These are phyloP conservation scores for Arachis hypogaea DNA, from an alignment of 306 rosid species.

Conservation along the genomic window DNA sequence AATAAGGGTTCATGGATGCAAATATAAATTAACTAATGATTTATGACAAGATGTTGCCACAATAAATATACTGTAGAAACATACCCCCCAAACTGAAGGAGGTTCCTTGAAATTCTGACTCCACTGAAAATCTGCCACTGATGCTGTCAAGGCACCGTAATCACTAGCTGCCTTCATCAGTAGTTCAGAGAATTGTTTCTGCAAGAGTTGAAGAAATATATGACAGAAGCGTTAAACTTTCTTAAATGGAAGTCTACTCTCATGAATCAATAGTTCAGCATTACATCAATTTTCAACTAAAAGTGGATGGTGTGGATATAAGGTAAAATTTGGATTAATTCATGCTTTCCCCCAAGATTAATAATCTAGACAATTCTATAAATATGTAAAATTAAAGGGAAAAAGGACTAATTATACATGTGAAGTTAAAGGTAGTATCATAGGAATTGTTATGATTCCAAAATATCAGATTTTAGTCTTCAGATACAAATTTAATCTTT, in stretches of 20 bases:
- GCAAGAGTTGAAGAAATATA: constrained; percentile 47
- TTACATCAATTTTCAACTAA: not conserved
- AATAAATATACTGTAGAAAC: constrained; percentile 43
- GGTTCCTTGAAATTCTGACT: constrained; percentile 97
- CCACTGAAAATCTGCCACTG: constrained; percentile 97
- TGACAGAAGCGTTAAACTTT: constrained; percentile 36
- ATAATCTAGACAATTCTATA: constrained; percentile 4
- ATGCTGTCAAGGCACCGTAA: constrained; percentile 93
- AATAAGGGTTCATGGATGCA: constrained; percentile 13
- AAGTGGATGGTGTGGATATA: not conserved
- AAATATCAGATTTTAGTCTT: not conserved
- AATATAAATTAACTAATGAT: constrained; percentile 3
- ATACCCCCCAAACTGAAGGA: constrained; percentile 98
- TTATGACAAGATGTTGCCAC: constrained; percentile 9
- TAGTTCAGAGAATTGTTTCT: constrained; percentile 97
- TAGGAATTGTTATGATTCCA: not conserved
- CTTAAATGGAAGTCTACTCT: constrained; percentile 1
- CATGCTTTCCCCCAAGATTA: not conserved
- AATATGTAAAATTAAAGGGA: not conserved
- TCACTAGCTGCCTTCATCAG: constrained; percentile 98
- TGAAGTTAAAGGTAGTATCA: not conserved
- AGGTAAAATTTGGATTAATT: constrained; percentile 2
- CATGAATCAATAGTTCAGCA: not conserved
- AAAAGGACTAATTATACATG: not conserved
- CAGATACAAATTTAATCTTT: constrained; percentile 18